Conservation (phyloP, 108 stramenopile genomes). For the Seminavis robusta region DNA sequence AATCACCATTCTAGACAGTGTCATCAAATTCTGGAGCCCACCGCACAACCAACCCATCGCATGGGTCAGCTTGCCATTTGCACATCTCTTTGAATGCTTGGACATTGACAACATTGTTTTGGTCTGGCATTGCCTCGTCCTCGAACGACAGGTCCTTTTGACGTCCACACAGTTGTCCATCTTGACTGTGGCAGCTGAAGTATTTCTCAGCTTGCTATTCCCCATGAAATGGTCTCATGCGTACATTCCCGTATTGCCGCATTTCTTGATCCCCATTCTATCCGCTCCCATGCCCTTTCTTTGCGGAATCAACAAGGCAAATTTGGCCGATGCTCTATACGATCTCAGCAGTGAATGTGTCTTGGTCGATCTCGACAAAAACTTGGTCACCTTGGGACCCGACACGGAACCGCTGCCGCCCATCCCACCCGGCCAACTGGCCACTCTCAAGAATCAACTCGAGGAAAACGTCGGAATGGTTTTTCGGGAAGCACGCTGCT, state of each 20-base stretch:
- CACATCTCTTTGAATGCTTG: constrained; percentile 81
- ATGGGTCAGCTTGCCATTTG: constrained; percentile 85
- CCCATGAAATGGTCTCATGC: constrained; percentile 91
- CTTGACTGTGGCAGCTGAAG: constrained; percentile 80
- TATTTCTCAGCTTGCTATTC: constrained; percentile 82
- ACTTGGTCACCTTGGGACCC: constrained; percentile 60
- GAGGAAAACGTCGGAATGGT: constrained; percentile 68
- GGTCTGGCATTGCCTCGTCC: constrained; percentile 72
- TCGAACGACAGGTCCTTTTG: constrained; percentile 85
- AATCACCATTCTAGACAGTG: constrained; percentile 67
- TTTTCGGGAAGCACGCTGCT: constrained; percentile 64
- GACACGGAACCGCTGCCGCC: constrained; percentile 60
- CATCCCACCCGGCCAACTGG: constrained; percentile 51
- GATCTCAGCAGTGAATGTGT: constrained; percentile 74
- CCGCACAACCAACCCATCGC: constrained; percentile 90
- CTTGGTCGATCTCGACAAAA: constrained; percentile 84
- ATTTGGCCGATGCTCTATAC: constrained; percentile 63
- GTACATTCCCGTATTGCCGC: constrained; percentile 81
- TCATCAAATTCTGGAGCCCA: constrained; percentile 82
- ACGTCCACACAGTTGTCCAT: constrained; percentile 85
- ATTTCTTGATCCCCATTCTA: constrained; percentile 76
- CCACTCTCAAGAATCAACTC: constrained; percentile 39
- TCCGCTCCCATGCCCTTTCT: constrained; percentile 84
- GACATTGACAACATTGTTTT: constrained; percentile 74
- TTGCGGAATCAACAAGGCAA: constrained; percentile 80